These are phyloP conservation scores for Mortierella antarctica DNA, from an alignment of 192 early-diverging fungal species.

Conservation along the genomic window DNA sequence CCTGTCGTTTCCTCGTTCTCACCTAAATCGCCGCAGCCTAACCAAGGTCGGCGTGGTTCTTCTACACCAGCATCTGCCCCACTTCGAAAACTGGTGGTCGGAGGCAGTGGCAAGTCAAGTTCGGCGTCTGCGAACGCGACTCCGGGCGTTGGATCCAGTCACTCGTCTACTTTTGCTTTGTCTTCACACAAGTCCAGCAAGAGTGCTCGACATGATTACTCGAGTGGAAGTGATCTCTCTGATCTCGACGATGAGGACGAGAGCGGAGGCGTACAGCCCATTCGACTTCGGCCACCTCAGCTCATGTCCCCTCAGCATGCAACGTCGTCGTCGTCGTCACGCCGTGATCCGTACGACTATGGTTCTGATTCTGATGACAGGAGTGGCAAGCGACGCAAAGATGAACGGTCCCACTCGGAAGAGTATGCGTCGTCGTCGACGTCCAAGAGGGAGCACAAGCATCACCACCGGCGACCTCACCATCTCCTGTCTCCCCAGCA, in stretches of 20 bases:
- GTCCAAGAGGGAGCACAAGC: slow-evolving; percentile 24
- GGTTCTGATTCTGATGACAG: slow-evolving; percentile 18
- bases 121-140: slow-evolving; percentile 16
- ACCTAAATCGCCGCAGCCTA: not conserved
- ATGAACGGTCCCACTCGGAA: slow-evolving; percentile 34
- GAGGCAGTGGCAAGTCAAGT: slow-evolving; percentile 1
- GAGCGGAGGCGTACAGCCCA: slow-evolving; percentile 6
- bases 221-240: slow-evolving; percentile 44
- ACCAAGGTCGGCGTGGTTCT: slow-evolving; percentile 26
- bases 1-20: slow-evolving; percentile 6
- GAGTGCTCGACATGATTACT: slow-evolving; percentile 17
- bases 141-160: not conserved
- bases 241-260: slow-evolving; percentile 37
- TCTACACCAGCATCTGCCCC: slow-evolving; percentile 31
- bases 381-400: slow-evolving; percentile 25
- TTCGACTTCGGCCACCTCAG: slow-evolving; percentile 44
- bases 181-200: slow-evolving; percentile 27
- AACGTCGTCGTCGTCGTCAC: not conserved
- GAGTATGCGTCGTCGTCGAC: slow-evolving; percentile 37
- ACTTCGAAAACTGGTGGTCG: slow-evolving; percentile 28
- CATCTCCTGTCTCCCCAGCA: not conserved
- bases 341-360: not conserved
- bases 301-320: slow-evolving; percentile 7
- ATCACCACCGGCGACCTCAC: slow-evolving; percentile 26
- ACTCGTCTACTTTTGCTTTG: not conserved